phyloP scores from a whole-genome alignment of 805 yeast genomes.

The Priceomyces medius region DNA sequence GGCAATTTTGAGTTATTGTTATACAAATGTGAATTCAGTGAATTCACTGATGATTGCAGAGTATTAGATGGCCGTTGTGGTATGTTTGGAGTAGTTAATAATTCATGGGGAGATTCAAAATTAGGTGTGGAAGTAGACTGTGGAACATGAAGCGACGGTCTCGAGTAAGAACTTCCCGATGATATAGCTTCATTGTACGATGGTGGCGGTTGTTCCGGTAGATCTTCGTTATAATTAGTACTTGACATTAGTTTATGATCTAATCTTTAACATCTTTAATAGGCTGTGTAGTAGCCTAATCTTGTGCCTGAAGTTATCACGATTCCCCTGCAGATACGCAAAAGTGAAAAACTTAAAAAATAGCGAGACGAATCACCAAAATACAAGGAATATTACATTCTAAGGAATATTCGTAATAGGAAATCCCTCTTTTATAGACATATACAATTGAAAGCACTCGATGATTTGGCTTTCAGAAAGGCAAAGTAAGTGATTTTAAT shows the following conservation, averaged over 20 bases:
- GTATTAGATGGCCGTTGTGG: constrained; percentile 3
- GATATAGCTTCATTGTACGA: constrained; percentile 47
- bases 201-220: constrained; percentile 37
- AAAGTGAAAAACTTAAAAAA: not conserved
- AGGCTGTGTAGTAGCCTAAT: too few relatives aligned
- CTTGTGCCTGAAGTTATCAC: not conserved
- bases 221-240: not conserved
- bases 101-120: constrained; percentile 3
- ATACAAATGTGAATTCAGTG: not conserved
- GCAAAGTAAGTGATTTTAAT: constrained; percentile 54
- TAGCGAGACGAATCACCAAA: not conserved
- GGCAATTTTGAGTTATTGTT: constrained; percentile 21
- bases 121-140: constrained; percentile 14
- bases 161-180: constrained; percentile 13
- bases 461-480: constrained; percentile 76
- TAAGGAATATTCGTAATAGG: not conserved
- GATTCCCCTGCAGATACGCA: constrained; percentile 1
- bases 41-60: not conserved
- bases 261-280: constrained; percentile 54
- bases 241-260: constrained; percentile 37
- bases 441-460: not conserved
- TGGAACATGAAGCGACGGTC: constrained; percentile 7
- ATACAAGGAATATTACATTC: not conserved
- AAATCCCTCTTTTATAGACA: not conserved
- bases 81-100: not conserved